Conservation (phyloP, 257 asterid genomes). For the Leptodermis oblonga region DNA sequence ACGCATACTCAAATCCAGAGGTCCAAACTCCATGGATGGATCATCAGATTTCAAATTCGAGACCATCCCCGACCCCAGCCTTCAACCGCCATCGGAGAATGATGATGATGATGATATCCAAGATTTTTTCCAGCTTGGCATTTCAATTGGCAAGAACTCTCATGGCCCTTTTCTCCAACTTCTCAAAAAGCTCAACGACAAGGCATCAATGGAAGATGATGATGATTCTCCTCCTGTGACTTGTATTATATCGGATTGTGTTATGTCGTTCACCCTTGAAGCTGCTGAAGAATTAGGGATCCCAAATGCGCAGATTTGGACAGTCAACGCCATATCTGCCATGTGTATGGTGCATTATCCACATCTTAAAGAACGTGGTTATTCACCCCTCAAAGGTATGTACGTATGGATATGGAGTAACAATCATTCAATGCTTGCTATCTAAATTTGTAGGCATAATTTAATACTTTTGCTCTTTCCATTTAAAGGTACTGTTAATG, state of each 20-base stretch:
- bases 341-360: constrained; percentile 14
- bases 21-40: constrained; percentile 4
- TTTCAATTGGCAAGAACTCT: background rate
- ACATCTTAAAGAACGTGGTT: constrained; percentile 11
- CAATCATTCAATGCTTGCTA: too few relatives aligned
- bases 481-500: too few relatives aligned
- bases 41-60: constrained; percentile 2
- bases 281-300: constrained; percentile 15
- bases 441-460: too few relatives aligned
- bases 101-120: background rate
- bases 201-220: background rate
- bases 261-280: constrained; percentile 16
- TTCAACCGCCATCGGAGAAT: constrained; percentile 4
- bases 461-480: too few relatives aligned
- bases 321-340: background rate
- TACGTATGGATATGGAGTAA: too few relatives aligned
- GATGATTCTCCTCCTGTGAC: constrained; percentile 1
- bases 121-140: constrained; percentile 4
- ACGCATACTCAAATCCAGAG: constrained; percentile 10
- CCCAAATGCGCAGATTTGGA: constrained; percentile 15
- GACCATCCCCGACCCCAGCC: constrained; percentile 20
- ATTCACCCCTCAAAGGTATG: constrained; percentile 16
- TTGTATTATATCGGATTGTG: constrained; percentile 14
- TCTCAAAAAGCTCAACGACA: constrained; percentile 7
- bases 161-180: constrained; percentile 12